Percentiles rank a stretch among this genome's conserved stretches.
These are phyloP conservation scores for Diaporthe australafricana DNA, from an alignment of 2,329 filamentous ascomycete genomes.

Conservation along the genomic window DNA sequence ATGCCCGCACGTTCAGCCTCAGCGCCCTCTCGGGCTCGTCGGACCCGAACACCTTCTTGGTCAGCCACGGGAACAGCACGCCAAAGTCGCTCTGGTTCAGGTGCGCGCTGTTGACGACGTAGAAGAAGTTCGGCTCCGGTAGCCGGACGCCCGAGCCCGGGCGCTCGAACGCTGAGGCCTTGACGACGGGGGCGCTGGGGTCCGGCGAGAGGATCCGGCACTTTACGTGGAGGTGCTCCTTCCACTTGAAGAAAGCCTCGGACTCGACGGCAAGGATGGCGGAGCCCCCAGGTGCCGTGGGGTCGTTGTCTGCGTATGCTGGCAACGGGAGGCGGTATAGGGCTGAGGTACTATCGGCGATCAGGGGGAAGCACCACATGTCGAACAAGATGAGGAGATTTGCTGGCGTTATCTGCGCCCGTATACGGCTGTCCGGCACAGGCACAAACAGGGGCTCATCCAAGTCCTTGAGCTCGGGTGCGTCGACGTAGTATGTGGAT, in stretches of 20 bases:
- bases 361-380: conserved; percentile 82
- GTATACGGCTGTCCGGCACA: conserved; percentile 63
- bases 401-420: conserved; percentile 74
- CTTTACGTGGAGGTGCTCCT: conserved; percentile 75
- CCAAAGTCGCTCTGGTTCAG: conserved; percentile 88
- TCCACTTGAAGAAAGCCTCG: conserved; percentile 84
- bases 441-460: conserved; percentile 73
- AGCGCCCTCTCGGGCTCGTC: conserved; percentile 69
- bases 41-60: conserved; percentile 67
- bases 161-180: conserved; percentile 54
- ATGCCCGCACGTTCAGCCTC: conserved; percentile 68
- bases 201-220: conserved; percentile 73
- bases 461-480: conserved; percentile 58
- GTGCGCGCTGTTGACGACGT: conserved; percentile 79
- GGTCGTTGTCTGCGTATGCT: conserved; percentile 70
- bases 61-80: conserved; percentile 80
- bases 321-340: conserved; percentile 82
- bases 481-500: conserved; percentile 75
- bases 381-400: conserved; percentile 79
- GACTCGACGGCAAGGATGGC: conserved; percentile 79
- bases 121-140: conserved; percentile 76
- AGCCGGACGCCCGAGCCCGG: conserved; percentile 54
- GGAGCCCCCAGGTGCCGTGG: conserved; percentile 63
- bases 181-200: conserved; percentile 57
- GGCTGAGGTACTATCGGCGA: conserved; percentile 70